Evolutionary conservation across 2,329 filamentous ascomycete species (phyloP), one percentile per base, ranked within the genome.

Genomic region (Alternaria sp.): DNA sequence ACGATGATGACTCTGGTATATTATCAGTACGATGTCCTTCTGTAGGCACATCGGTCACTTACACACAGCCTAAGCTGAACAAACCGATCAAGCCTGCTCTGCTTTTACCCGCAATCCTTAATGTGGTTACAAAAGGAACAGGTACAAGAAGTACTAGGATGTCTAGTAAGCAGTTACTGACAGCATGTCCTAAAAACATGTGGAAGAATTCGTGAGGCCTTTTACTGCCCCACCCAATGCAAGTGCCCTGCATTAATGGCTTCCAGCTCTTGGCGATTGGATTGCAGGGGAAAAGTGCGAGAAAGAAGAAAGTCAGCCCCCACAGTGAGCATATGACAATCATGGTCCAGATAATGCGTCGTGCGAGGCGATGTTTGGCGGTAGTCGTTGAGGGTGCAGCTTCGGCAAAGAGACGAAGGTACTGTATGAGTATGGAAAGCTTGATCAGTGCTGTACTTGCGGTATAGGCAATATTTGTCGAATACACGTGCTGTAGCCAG

Each of bases 361-460:
- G 62, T 2, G 73, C 70, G 5, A 65, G 33, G 1, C 54, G 58
- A 37, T 65, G 67, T 14, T 53, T 54, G 2, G 50, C 4, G 2
- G 57, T 56, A n/a, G 41, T 29, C 2, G 56, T 62, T 9, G 58
- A 61, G 1, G 60, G 51, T 9, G 67, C 54, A 14, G 66, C 56
- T 51, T 68, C 66, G 11, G 68, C 63, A 58, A 77, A 78, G 8
- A 78, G 65, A 11, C 76, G 74, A 14, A 73, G 68, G 40, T 77
- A 78, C 53, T 78, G 76, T 37, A 76, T 65, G 3, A 78, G 67
- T 21, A 78, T 73, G 2, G 76, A 66, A 17, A 78, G 64, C 46
- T 78, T 78, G 58, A 78, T 76, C 11, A 76, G 71, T 3, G 73
- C 68, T 1, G 76, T 70, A 21, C 70, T 72, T 5, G 63, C 59